Conservation (phyloP, 495 filamentous ascomycete genomes). For the Melanomma pulvis-pyrius region DNA sequence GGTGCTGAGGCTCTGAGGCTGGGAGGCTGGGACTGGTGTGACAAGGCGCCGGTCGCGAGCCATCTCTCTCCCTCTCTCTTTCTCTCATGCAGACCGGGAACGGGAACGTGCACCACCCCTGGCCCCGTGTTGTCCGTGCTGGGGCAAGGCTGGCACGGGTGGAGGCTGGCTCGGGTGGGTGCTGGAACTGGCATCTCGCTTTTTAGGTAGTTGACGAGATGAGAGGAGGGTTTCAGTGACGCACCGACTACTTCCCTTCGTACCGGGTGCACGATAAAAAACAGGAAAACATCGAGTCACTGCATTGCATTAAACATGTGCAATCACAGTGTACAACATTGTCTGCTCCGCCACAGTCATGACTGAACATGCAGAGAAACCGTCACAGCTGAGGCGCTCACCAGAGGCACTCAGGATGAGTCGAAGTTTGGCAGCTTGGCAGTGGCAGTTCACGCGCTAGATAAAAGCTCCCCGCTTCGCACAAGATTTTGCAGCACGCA, state of each 20-base stretch:
- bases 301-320: neutral
- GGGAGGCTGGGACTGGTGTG: neutral
- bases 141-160: conserved; percentile 3
- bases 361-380: no score
- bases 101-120: conserved; percentile 1
- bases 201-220: conserved; percentile 6
- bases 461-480: conserved; percentile 9
- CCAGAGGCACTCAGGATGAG: conserved; percentile 19
- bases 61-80: no score
- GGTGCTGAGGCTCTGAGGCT: no score
- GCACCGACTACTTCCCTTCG: neutral
- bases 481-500: conserved; percentile 17
- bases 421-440: conserved; percentile 4
- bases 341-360: conserved; percentile 17
- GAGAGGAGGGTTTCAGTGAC: conserved; percentile 1
- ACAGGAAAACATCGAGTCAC: neutral
- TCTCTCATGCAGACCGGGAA: conserved; percentile 4
- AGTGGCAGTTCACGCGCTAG: neutral
- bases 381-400: neutral
- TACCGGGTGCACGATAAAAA: neutral
- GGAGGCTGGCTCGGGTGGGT: neutral
- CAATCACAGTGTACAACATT: neutral
- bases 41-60: neutral
- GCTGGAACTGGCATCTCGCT: neutral
- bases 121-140: conserved; percentile 1